Evolutionary conservation across 2,329 filamentous ascomycete species (phyloP).

Genomic region (Cordyceps javanica): DNA sequence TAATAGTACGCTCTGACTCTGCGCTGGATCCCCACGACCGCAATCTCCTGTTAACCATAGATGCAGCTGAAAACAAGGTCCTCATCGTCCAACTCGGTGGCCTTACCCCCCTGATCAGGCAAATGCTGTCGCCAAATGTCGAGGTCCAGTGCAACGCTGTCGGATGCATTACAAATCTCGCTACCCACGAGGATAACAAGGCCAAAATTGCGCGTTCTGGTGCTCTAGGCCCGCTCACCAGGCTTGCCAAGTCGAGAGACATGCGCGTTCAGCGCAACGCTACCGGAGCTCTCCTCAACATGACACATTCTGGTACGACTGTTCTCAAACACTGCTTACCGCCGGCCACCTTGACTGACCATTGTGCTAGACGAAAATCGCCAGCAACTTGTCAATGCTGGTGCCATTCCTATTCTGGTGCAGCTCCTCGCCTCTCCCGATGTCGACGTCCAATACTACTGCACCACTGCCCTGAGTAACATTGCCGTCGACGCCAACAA

Average conservation of each 20-base stretch:
- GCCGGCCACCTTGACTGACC: conserved; percentile 16
- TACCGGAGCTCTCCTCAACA: conserved; percentile 91
- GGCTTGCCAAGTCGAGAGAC: conserved; percentile 92
- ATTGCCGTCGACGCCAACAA: conserved; percentile 93
- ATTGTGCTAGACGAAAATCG: conserved; percentile 76
- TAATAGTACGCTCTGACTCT: conserved; percentile 64
- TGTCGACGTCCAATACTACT: conserved; percentile 98
- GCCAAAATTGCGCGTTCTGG: conserved; percentile 96
- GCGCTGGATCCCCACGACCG: not conserved
- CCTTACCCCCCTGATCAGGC: conserved; percentile 83
- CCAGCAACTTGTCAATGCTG: conserved; percentile 93
- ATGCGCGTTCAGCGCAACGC: conserved; percentile 98
- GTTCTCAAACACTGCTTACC: conserved; percentile 5
- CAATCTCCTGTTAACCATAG: conserved; percentile 33
- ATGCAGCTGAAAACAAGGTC: conserved; percentile 92
- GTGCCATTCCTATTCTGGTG: conserved; percentile 95
- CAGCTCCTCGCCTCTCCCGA: conserved; percentile 88
- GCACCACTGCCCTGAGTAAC: conserved; percentile 96
- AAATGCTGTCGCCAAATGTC: conserved; percentile 97
- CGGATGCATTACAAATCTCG: conserved; percentile 96
- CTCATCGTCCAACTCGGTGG: conserved; percentile 90
- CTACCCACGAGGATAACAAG: conserved; percentile 98
- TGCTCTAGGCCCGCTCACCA: conserved; percentile 82
- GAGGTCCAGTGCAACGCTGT: conserved; percentile 99
- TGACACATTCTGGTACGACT: conserved; percentile 92